Evolutionary conservation across 352 stramenopile genomes (phyloP), one percentile per base, ranked within the genome.

Genomic region (Aphanomyces euteiches): DNA sequence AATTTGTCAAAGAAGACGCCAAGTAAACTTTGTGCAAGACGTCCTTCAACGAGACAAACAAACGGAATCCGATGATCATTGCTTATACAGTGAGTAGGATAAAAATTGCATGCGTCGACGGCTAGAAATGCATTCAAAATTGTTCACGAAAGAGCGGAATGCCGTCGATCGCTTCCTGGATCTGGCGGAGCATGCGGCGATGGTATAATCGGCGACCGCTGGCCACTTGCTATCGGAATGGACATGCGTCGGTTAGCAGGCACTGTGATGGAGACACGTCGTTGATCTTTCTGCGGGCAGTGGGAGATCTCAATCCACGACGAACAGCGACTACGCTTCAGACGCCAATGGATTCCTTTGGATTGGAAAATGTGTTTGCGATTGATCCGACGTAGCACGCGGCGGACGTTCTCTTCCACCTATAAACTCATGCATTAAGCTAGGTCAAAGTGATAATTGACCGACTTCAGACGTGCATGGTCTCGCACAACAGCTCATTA

Each of bases 1-100:
- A 95, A 74, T 93, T 92, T 61, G 81, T 78, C 7, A 95, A 95
- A 72, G 80, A 91, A 28, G n/a, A 12, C 1, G 28, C 28, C 28
- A 28, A 28, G 28, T 28, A 28, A 28, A 28, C 28, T 28, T 28
- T 28, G 28, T 28, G 28, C 28, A 28, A 28, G 28, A 28, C 28
- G 28, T 28, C 28, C 2, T 28, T 28, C 28, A 28, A 28, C 28
- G 28, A 2, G 28, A 28, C 28, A 28, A 28, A 28, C 28, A 28
- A 28, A 28, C 28, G 28, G 28, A 28, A 28, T 28, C 28, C 28
- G 28, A 28, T 28, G 28, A 28, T 28, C 28, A 28, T 28, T 28
- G 28, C 28, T 28, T 28, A 28, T 28, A 2, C 28, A 28, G 28
- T 28, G 28, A 28, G 28, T 28, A 28, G 1, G 28, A 28, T 28